Evolutionary conservation across 805 yeast genomes (phyloP).

Genomic region (Teunomyces barrocoloradensis): DNA sequence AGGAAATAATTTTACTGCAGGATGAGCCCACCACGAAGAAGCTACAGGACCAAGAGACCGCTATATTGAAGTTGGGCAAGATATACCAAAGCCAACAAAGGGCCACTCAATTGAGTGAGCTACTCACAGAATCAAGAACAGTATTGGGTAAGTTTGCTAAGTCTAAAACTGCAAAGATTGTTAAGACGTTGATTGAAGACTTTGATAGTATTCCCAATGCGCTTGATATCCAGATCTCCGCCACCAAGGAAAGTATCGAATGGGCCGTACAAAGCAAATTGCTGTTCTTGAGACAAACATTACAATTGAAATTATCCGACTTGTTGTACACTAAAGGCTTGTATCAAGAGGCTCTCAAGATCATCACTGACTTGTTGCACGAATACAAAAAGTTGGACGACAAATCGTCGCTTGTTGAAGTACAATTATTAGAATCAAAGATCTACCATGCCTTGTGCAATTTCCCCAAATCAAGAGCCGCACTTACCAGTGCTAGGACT

Average conservation of each 20-base stretch:
- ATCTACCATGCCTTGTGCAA: slow-evolving; percentile 90
- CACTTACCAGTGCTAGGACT: slow-evolving; percentile 92
- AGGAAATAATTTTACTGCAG: slow-evolving; percentile 39
- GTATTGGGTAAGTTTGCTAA: slow-evolving; percentile 83
- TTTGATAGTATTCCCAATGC: slow-evolving; percentile 63
- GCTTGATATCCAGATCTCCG: slow-evolving; percentile 65
- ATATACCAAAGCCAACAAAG: slow-evolving; percentile 55
- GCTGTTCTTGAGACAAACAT: slow-evolving; percentile 81
- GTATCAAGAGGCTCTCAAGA: slow-evolving; percentile 67
- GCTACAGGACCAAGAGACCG: slow-evolving; percentile 53
- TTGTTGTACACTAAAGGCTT: slow-evolving; percentile 64
- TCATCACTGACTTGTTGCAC: slow-evolving; percentile 67
- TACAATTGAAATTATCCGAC: slow-evolving; percentile 79
- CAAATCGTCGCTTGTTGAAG: slow-evolving; percentile 91
- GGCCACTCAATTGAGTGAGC: slow-evolving; percentile 50
- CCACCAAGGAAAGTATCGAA: slow-evolving; percentile 75
- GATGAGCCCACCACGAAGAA: slow-evolving; percentile 21
- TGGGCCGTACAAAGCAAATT: slow-evolving; percentile 87
- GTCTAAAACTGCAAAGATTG: slow-evolving; percentile 90
- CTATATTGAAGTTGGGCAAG: slow-evolving; percentile 74
- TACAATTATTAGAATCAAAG: slow-evolving; percentile 85
- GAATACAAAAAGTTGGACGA: slow-evolving; percentile 95
- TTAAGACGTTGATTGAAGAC: slow-evolving; percentile 75
- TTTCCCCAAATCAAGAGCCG: slow-evolving; percentile 85
- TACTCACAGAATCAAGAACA: slow-evolving; percentile 66